These are phyloP conservation scores for Kodamaea kakaduensis DNA, from an alignment of 805 yeast genomes.

Conservation along the genomic window DNA sequence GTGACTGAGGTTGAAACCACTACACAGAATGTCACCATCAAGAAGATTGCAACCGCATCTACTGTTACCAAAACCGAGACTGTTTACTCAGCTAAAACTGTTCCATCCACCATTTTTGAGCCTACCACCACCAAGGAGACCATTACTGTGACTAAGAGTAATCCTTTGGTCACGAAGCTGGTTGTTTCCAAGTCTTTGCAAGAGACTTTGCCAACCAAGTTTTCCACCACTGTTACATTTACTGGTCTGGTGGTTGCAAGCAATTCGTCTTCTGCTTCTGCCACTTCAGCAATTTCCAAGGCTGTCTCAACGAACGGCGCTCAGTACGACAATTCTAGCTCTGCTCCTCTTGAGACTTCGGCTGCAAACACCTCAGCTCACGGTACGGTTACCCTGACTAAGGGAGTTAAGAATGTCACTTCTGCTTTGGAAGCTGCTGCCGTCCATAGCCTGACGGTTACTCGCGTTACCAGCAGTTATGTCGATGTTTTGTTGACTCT, in stretches of 20 bases:
- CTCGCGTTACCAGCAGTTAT: background rate
- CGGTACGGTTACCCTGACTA: too few species aligned
- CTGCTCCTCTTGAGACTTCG: too few species aligned
- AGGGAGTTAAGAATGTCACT: too few species aligned
- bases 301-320: too few species aligned
- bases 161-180: constrained; percentile 29
- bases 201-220: constrained; percentile 20
- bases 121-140: constrained; percentile 18
- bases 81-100: constrained; percentile 23
- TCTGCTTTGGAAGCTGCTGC: too few species aligned
- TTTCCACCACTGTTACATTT: constrained; percentile 17
- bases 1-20: constrained; percentile 18
- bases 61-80: constrained; percentile 30
- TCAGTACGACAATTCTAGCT: too few species aligned
- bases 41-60: constrained; percentile 13
- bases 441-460: too few species aligned
- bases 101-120: constrained; percentile 19
- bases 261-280: too few species aligned
- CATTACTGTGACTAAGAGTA: constrained; percentile 18
- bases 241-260: background rate
- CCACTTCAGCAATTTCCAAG: too few species aligned
- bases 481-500: background rate
- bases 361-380: too few species aligned
- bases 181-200: constrained; percentile 22
- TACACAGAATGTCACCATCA: constrained; percentile 14